Evolutionary conservation across 2,329 filamentous ascomycete species (phyloP), one percentile per base, ranked within the genome.

Genomic region (Botryotinia calthae): DNA sequence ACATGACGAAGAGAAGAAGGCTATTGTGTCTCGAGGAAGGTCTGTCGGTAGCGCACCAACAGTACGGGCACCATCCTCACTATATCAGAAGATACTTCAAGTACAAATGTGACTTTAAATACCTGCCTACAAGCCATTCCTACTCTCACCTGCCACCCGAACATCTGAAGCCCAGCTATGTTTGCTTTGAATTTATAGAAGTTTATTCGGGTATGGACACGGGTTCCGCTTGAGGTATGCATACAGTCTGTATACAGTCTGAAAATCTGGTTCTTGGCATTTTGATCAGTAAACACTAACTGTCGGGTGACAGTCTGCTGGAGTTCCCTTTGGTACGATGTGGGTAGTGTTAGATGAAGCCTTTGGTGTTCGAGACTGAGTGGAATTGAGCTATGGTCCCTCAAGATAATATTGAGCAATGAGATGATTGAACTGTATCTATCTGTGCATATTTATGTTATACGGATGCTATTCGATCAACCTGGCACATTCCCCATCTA

Each of bases 291-390:
- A 18, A 28, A n/a, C 28, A 56, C 51, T 2, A 1, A 18, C 6
- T 28, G 1, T 14, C 2, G n/a, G n/a, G 6, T 2, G 8, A 2
- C 8, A 8, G 2, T 56, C 8, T 18, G n/a, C n/a, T 56, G 14
- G 16, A 18, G 16, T 18, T 28, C 12, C 18, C n/a, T 18, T 18
- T 28, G n/a, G 14, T 14, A 18, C 16, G 18, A 1, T 2, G 6
- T 54, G 51, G 14, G n/a, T 8, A 18, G 51, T 56, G 51, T 28
- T 8, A 18, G n/a, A 56, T 28, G 3, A 14, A 1, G 14, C 18
- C n/a, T 31, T 31, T 56, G 44, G 14, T 56, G n/a, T 9, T 28
- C 6, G 16, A 31, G 51, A 56, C 7, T 18, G n/a, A 10, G 7
- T 8, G 14, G 6, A 18, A 8, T 28, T 0, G 51, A 18, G 51